Evolutionary conservation across 78 protist species (phyloP), one percentile per base, ranked within the genome.

Genomic region (Pigoraptor vietnamica): DNA sequence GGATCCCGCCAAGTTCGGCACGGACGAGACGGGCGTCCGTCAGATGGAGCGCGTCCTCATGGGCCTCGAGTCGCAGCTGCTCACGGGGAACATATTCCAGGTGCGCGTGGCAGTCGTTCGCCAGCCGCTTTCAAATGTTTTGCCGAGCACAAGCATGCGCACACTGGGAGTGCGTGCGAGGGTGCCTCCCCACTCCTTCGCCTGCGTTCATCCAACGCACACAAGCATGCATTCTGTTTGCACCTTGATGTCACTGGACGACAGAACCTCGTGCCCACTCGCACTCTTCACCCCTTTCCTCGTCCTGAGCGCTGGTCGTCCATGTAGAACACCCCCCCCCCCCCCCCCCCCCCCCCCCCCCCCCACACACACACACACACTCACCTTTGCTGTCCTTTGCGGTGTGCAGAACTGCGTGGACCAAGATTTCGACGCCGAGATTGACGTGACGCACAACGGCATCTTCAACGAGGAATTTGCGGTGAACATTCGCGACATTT

Each of bases 41-140:
- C 95, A 93, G 67, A 35, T 95, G 67, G 95, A 95, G 25, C 92
- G 90, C 81, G 24, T 90, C 37, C 79, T 94, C 24, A 79, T 92
- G 87, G 6, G 23, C 39, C 6, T 89, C 23, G 91, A 89, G 34
- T 0, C 37, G 1, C 39, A 48, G 86, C 35, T 48, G 36, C 86
- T 86, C n/a, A 37, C 14, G 1, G 89, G 48, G 40, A 86, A 19
- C n/a, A 40, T 79, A 0, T 89, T 35, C 86, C 91, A 89, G 56
- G 79, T 89, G 9, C 90, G n/a, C n/a, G n/a, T n/a, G 32, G 32
- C 14, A 6, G 40, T 39, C 32, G 56, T 40, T 87, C 36, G 2
- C 14, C 14, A 14, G 24, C 14, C 32, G 24, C 40, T 87, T 23
- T 14, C 56, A 40, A 40, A 40, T n/a, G 90, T 39, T 25, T 6